Evolutionary conservation across 306 rosid genomes (phyloP).

Genomic region (Cucumis cinereus): DNA sequence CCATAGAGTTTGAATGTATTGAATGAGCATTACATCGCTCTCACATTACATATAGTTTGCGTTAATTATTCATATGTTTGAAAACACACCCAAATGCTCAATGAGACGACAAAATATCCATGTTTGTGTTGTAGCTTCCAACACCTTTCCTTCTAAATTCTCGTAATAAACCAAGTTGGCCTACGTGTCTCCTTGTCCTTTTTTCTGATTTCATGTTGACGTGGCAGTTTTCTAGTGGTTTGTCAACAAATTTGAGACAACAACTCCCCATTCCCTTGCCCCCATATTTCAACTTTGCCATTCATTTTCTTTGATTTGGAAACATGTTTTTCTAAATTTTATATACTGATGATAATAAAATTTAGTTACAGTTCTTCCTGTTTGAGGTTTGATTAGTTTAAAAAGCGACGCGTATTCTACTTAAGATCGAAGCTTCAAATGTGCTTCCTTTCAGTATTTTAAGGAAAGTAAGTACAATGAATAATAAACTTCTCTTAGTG

Average conservation of each 20-base stretch:
- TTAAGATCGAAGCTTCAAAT: too few species aligned
- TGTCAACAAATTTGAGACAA: neutral
- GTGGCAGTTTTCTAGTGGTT: neutral
- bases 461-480: too few species aligned
- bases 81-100: neutral
- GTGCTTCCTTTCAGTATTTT: too few species aligned
- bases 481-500: too few species aligned
- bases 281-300: neutral
- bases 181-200: conserved; percentile 15
- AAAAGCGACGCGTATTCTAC: too few species aligned
- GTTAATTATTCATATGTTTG: too few species aligned
- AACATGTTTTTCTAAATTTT: too few species aligned
- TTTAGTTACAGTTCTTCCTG: too few species aligned
- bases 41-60: neutral
- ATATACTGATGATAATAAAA: too few species aligned
- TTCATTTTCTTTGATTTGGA: too few species aligned
- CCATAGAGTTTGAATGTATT: neutral
- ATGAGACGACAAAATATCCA: neutral
- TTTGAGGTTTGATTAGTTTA: too few species aligned
- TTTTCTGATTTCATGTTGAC: neutral
- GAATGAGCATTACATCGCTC: neutral
- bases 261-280: neutral
- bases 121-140: conserved; percentile 6
- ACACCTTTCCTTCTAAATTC: conserved; percentile 10
- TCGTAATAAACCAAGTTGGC: neutral